Evolutionary conservation across 768 basidiomycete genomes (phyloP).

Genomic region (Coprinellus aureogranulatus): DNA sequence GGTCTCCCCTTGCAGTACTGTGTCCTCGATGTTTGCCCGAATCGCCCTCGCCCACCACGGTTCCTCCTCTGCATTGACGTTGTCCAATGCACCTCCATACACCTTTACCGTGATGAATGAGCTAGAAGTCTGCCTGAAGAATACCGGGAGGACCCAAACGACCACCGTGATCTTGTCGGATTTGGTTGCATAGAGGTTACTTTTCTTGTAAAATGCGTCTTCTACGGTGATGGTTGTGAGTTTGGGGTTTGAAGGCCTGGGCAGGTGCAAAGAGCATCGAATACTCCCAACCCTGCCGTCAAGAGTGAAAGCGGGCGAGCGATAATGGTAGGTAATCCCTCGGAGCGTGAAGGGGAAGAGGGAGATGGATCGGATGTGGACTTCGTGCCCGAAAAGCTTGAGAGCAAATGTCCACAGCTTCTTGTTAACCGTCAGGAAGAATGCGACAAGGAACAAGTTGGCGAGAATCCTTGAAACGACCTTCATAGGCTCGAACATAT

Average conservation of each 20-base stretch:
- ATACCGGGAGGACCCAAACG: constrained; percentile 38
- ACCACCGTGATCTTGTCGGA: constrained; percentile 18
- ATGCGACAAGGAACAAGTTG: neutral
- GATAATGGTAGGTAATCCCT: neutral
- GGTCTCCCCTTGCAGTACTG: constrained; percentile 39
- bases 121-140: constrained; percentile 35
- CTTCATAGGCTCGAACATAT: no score
- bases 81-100: constrained; percentile 33
- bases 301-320: constrained; percentile 8
- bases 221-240: neutral
- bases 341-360: neutral
- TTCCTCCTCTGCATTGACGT: constrained; percentile 30
- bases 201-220: neutral
- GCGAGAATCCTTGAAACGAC: neutral
- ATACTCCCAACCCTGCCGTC: constrained; percentile 11
- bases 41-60: constrained; percentile 37
- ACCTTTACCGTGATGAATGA: constrained; percentile 33
- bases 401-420: neutral
- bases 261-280: neutral
- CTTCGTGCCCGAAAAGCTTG: neutral
- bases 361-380: neutral
- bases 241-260: neutral
- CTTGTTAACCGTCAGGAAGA: neutral
- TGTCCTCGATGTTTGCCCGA: constrained; percentile 35
- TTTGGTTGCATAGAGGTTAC: neutral